Evolutionary conservation across 805 yeast species (phyloP), one percentile per base, ranked within the genome.

Genomic region (Ascoidea tarda): DNA sequence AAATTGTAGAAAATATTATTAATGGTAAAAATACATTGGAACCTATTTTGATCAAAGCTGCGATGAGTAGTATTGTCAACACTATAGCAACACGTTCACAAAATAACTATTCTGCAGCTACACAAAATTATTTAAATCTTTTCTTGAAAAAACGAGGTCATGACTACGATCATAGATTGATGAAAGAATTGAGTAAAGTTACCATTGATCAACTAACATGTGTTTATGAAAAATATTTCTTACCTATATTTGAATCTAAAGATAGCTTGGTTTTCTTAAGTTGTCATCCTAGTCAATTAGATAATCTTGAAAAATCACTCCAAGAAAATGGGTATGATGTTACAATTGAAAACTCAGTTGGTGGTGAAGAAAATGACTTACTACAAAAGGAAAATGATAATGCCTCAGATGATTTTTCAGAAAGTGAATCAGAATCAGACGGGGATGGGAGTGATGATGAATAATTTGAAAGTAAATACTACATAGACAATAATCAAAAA

Each of bases 41-140:
- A 51, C 66, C 69, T 6, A 71, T 76, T 49, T 70, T 77, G 57
- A 68, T 89, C 32, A 79, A 81, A 57, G 90, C 89, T 54, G 84
- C 96, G 1, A 69, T 87, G 32, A 80, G 95, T 52, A 75, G 86
- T 10, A 76, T 87, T 50, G 90, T 89, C 32, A 83, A 83, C 58
- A 70, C 76, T 6, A 69, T 86, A 50, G 95, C 96, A 0, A 75
- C 79, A 31, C 66, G 71, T 5, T 90, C 86, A 58, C 74, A 81
- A n/a, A 82, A 84, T 58, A 73, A 72, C 48, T 74, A 74, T 53
- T 74, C 76, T 46, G 82, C 96, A 0, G 89, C 93, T 14, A 69
- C 73, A 51, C 70, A 75, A 16, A 85, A 82, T 62, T 85, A 81
- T 59, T 64, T 74, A 48, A 91, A 88, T 65, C 75, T 77, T 55